Conservation (phyloP, 176 grass and related monocot genomes). For the Cenchrus fungigraminus region DNA sequence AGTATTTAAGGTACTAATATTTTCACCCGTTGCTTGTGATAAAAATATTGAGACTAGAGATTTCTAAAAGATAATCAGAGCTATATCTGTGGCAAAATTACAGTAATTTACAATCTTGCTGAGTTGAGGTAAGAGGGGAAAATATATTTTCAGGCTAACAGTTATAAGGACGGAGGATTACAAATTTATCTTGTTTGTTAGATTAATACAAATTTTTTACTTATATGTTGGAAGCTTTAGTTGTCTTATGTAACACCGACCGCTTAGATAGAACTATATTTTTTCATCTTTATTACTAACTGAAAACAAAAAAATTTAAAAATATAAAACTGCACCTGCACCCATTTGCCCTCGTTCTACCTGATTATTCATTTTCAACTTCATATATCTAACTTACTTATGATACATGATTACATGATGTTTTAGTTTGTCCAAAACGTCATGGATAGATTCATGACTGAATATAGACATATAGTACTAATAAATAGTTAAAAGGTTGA, state of each 20-base stretch:
- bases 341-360: neutral
- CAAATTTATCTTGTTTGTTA: neutral
- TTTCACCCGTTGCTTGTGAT: neutral
- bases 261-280: neutral
- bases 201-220: neutral
- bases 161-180: neutral
- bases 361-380: slow-evolving; percentile 17
- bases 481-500: neutral
- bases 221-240: neutral
- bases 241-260: neutral
- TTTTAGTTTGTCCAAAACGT: neutral
- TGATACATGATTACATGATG: neutral
- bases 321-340: neutral
- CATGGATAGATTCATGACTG: neutral
- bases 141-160: neutral
- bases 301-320: neutral
- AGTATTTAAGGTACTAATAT: neutral
- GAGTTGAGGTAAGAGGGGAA: neutral
- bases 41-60: neutral
- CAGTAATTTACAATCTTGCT: neutral
- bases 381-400: neutral
- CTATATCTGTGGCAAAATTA: neutral
- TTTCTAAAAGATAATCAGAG: neutral
- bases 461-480: neutral
- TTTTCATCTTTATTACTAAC: neutral